Conservation (phyloP, 2,329 filamentous ascomycete species). For the Phyllosticta ampelicida region DNA sequence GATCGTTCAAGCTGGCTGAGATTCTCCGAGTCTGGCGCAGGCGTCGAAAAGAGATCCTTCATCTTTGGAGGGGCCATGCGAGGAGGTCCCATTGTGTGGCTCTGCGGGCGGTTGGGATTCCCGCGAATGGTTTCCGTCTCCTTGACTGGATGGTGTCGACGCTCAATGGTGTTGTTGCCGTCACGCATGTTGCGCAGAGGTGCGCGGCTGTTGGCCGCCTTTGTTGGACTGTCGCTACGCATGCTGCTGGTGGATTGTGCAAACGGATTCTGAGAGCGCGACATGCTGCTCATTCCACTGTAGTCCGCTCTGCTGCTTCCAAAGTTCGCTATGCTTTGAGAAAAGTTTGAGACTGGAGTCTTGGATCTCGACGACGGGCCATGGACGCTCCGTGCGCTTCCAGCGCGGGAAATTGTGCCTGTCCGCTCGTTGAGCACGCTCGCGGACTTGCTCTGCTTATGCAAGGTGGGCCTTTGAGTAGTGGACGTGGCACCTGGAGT, state of each 20-base stretch:
- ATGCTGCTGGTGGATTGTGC: slow-evolving; percentile 15
- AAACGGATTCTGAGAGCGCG: slow-evolving; percentile 23
- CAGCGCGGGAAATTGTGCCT: slow-evolving; percentile 18
- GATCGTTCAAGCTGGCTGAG: slow-evolving; percentile 36
- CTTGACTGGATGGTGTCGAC: slow-evolving; percentile 30
- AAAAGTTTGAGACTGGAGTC: slow-evolving; percentile 31
- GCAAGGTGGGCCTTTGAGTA: slow-evolving; percentile 14
- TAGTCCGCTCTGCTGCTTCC: slow-evolving; percentile 6
- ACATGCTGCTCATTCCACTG: slow-evolving; percentile 14
- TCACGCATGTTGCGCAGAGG: slow-evolving; percentile 59
- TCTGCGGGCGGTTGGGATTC: background rate
- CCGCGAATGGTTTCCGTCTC: slow-evolving; percentile 21
- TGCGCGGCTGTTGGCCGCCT: slow-evolving; percentile 56
- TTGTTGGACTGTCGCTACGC: slow-evolving; percentile 46
- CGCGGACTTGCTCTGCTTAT: slow-evolving; percentile 24
- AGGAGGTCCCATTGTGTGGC: slow-evolving; percentile 28
- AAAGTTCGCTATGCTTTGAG: slow-evolving; percentile 13
- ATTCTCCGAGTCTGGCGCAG: slow-evolving; percentile 33
- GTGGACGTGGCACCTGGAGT: slow-evolving; percentile 49
- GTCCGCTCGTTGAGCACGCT: slow-evolving; percentile 9
- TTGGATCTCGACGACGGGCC: slow-evolving; percentile 31
- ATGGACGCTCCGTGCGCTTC: slow-evolving; percentile 32
- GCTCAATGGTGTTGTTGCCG: slow-evolving; percentile 73
- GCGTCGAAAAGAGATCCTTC: slow-evolving; percentile 59
- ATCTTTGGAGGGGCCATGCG: slow-evolving; percentile 72